Conservation (phyloP, 2,329 filamentous ascomycete species). For the Aspergillaceae sp. region DNA sequence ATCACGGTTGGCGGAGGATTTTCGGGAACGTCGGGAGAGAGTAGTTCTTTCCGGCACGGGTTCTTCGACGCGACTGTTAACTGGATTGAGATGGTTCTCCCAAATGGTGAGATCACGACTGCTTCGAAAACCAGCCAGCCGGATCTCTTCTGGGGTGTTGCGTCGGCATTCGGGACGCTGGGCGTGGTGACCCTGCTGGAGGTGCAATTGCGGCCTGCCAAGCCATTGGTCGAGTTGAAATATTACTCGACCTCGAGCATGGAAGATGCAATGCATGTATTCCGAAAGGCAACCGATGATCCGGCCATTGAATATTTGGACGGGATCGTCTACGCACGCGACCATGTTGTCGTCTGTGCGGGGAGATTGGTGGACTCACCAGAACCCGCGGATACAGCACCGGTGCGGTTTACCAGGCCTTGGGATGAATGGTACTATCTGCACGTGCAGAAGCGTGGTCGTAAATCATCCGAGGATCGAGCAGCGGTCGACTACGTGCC, state of each 20-base stretch:
- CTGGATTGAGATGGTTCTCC: conserved; percentile 55
- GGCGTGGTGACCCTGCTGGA: conserved; percentile 55
- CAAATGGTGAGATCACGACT: conserved; percentile 47
- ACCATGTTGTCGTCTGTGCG: conserved; percentile 51
- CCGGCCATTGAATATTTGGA: conserved; percentile 57
- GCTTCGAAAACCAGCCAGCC: conserved; percentile 40
- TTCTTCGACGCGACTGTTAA: conserved; percentile 58
- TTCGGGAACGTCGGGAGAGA: conserved; percentile 58
- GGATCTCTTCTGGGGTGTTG: conserved; percentile 53
- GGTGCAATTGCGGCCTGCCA: conserved; percentile 47
- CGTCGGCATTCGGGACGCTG: conserved; percentile 52
- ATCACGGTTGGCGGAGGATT: conserved; percentile 63
- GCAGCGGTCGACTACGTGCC: conserved; percentile 49
- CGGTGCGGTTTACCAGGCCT: conserved; percentile 47
- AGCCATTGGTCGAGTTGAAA: conserved; percentile 51
- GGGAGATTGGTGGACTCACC: conserved; percentile 47
- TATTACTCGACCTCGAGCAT: conserved; percentile 50
- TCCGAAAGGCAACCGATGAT: conserved; percentile 39
- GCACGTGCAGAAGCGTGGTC: conserved; percentile 41
- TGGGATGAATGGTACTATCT: conserved; percentile 67
- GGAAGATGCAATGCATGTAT: conserved; percentile 41
- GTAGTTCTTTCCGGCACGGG: conserved; percentile 57
- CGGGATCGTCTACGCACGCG: conserved; percentile 54
- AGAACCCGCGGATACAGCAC: conserved; percentile 15
- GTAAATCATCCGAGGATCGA: conserved; percentile 48